Percentiles rank a stretch among this genome's conserved stretches.
Evolutionary conservation across 1,284 basidiomycete genomes (phyloP).

Genomic region (Rhodotorula sp.): DNA sequence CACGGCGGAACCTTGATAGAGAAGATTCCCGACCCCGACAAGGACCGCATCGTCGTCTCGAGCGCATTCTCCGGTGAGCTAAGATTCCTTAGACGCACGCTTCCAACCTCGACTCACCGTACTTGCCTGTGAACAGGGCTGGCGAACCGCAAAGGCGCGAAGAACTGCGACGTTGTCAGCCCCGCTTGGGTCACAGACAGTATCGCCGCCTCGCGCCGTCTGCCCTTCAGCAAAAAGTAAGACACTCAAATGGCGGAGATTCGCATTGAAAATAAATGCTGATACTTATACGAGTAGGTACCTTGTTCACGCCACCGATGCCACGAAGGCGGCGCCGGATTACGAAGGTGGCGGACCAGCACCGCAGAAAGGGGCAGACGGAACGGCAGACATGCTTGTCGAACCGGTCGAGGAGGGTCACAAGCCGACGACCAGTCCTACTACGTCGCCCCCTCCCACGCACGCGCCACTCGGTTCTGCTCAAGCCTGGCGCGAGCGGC

Average conservation of each 20-base stretch:
- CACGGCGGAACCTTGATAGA: conserved; percentile 74
- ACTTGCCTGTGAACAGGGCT: conserved; percentile 41
- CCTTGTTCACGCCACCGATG: conserved; percentile 10
- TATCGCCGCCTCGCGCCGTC: conserved; percentile 54
- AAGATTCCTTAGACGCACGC: neutral
- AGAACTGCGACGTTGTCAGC: conserved; percentile 63
- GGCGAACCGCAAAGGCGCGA: conserved; percentile 55
- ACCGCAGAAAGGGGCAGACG: conserved; percentile 42
- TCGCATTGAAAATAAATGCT: fast-evolving
- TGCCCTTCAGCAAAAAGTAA: conserved; percentile 27
- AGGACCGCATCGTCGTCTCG: conserved; percentile 50
- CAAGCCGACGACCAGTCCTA: conserved; percentile 41
- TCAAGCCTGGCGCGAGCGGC: neutral
- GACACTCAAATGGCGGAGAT: neutral
- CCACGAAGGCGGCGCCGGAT: neutral
- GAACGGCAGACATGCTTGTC: conserved; percentile 27
- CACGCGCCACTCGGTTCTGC: neutral
- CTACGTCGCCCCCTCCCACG: neutral
- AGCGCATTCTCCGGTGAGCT: conserved; percentile 20
- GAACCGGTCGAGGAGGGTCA: conserved; percentile 46
- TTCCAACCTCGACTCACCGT: neutral
- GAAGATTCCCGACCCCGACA: conserved; percentile 37
- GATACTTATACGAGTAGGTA: conserved; percentile 3
- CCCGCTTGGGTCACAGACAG: conserved; percentile 79
- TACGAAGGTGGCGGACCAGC: conserved; percentile 28